These are phyloP conservation scores for Candida pseudoglaebosa DNA, from an alignment of 805 yeast genomes.

Conservation along the genomic window DNA sequence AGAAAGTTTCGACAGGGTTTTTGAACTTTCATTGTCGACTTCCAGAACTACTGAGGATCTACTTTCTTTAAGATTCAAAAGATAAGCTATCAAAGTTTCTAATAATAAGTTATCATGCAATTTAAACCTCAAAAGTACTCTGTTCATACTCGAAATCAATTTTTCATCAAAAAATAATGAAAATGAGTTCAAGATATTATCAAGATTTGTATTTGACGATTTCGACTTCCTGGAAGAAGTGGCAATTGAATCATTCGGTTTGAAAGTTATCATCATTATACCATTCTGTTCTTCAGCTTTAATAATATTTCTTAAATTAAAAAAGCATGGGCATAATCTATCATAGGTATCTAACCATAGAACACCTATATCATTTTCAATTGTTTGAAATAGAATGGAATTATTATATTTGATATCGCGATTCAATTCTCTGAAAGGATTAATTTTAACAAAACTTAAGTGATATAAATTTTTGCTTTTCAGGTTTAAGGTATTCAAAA, in stretches of 20 bases:
- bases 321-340: constrained; percentile 6
- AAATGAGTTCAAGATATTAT: not conserved
- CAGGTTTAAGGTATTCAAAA: constrained; percentile 5
- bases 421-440: constrained; percentile 5
- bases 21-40: not conserved
- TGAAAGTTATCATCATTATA: constrained; percentile 2
- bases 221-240: not conserved
- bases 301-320: constrained; percentile 6
- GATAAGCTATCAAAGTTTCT: not conserved
- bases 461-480: constrained; percentile 11
- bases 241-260: constrained; percentile 1
- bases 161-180: not conserved
- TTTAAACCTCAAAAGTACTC: not conserved
- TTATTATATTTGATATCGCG: constrained; percentile 6
- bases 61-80: not conserved
- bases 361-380: constrained; percentile 10
- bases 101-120: not conserved
- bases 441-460: constrained; percentile 5
- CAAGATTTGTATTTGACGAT: not conserved
- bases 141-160: not conserved
- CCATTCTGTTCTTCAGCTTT: constrained; percentile 3
- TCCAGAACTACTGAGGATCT: not conserved
- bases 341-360: constrained; percentile 6
- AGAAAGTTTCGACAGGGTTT: not conserved
- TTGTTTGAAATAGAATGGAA: constrained; percentile 9